Percentiles rank a stretch among this genome's conserved stretches.
Evolutionary conservation across 805 yeast genomes (phyloP).

Genomic region (Suhomyces prunicola): DNA sequence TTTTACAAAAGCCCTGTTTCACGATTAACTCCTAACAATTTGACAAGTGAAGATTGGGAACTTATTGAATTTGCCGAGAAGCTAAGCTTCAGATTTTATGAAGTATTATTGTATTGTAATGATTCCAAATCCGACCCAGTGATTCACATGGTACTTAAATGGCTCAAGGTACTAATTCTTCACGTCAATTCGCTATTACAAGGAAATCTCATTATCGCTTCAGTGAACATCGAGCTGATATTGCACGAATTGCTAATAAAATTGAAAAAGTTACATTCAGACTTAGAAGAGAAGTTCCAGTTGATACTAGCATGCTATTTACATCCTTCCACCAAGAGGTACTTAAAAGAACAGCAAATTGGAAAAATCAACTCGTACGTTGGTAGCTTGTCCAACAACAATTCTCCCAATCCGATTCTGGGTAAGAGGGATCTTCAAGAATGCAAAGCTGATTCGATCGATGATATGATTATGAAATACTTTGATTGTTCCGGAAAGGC

Average conservation of each 20-base stretch:
- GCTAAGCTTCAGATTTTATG: constrained; percentile 10
- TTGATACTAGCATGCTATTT: constrained; percentile 15
- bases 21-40: not conserved
- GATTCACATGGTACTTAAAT: constrained; percentile 18
- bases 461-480: constrained; percentile 21
- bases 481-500: constrained; percentile 28
- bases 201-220: not conserved
- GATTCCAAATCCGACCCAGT: constrained; percentile 9
- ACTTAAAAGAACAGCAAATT: constrained; percentile 12
- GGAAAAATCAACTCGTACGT: not conserved
- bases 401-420: not conserved
- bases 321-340: constrained; percentile 23
- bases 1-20: constrained; percentile 9
- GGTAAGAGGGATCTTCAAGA: not conserved
- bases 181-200: constrained; percentile 11
- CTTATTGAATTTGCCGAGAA: constrained; percentile 11
- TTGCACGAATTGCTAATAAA: constrained; percentile 5
- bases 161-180: constrained; percentile 20
- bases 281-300: constrained; percentile 13
- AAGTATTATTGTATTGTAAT: constrained; percentile 8
- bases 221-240: constrained; percentile 6
- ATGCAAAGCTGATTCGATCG: constrained; percentile 7
- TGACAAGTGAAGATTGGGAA: constrained; percentile 14
- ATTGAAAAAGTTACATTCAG: constrained; percentile 10
- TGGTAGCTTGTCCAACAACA: not conserved